A percentile compares a stretch with the other conserved stretches of the same genome.
Conservation (phyloP, 805 yeast species). For the Lipomyces yamanashiensis region DNA sequence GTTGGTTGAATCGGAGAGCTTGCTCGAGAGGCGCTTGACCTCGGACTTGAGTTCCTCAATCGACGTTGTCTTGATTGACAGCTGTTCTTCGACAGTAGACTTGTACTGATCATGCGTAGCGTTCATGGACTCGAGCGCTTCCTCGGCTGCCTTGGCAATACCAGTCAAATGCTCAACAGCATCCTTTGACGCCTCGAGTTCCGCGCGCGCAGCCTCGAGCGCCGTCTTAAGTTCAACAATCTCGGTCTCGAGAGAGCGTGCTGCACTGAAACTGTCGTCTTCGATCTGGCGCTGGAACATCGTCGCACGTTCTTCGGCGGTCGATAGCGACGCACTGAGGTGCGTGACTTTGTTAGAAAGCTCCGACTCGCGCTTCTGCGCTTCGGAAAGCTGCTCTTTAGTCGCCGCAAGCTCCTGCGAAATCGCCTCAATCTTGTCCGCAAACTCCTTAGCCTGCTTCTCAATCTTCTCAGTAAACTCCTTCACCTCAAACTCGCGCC, state of each 20-base stretch:
- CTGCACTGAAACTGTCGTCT: slow-evolving; percentile 40
- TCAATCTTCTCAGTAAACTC: slow-evolving; percentile 62
- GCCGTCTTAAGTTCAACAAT: slow-evolving; percentile 47
- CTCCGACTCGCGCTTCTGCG: slow-evolving; percentile 49
- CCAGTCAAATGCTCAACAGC: slow-evolving; percentile 63
- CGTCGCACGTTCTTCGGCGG: slow-evolving; percentile 41
- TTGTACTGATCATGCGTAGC: slow-evolving; percentile 57
- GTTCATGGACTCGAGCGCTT: slow-evolving; percentile 60
- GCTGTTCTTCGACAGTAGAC: slow-evolving; percentile 32
- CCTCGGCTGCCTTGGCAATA: slow-evolving; percentile 70
- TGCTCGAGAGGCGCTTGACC: slow-evolving; percentile 39
- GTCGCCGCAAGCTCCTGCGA: slow-evolving; percentile 52
- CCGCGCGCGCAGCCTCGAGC: slow-evolving; percentile 56
- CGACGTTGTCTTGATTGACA: slow-evolving; percentile 19
- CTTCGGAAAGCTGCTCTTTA: slow-evolving; percentile 51
- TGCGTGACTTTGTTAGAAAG: slow-evolving; percentile 49
- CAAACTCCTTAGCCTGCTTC: slow-evolving; percentile 53
- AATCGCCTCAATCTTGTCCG: slow-evolving; percentile 58
- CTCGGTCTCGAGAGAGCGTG: slow-evolving; percentile 43
- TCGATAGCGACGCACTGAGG: slow-evolving; percentile 43
- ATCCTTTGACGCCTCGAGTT: slow-evolving; percentile 61
- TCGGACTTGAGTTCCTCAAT: slow-evolving; percentile 23
- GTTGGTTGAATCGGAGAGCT: slow-evolving; percentile 35
- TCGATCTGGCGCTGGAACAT: slow-evolving; percentile 42
- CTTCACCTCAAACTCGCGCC: slow-evolving; percentile 61